Evolutionary conservation across 2,329 filamentous ascomycete genomes (phyloP).

Genomic region (Huntiella savannae): DNA sequence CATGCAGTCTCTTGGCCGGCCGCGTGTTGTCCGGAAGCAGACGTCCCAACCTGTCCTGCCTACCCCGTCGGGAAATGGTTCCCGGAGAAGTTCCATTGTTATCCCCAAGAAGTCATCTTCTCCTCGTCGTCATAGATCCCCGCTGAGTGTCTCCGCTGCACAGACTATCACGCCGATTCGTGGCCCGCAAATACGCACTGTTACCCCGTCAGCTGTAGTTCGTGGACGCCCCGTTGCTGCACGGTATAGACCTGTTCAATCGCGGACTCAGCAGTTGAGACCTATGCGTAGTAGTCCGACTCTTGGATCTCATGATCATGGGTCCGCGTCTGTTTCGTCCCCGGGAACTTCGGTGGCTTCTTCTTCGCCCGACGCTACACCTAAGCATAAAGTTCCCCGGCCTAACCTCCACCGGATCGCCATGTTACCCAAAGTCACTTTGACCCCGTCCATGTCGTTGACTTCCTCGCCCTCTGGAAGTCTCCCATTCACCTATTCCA

Average conservation of each 20-base stretch:
- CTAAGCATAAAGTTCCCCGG: background rate
- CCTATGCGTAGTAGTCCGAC: slow-evolving; percentile 9
- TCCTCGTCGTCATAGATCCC: background rate
- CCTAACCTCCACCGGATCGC: no score
- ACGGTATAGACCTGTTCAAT: background rate
- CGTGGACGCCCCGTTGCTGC: slow-evolving; percentile 2
- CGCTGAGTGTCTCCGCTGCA: slow-evolving; percentile 4
- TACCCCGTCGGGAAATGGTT: background rate
- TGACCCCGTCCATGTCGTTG: background rate
- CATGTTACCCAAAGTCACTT: no score
- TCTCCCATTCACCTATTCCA: slow-evolving; percentile 4
- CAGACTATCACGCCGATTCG: slow-evolving; percentile 9
- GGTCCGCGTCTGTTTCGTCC: slow-evolving; percentile 6
- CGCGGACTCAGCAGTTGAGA: background rate
- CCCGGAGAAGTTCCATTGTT: background rate
- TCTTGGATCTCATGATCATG: slow-evolving; percentile 7
- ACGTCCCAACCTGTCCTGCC: background rate
- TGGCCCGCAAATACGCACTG: slow-evolving; percentile 3
- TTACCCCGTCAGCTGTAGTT: slow-evolving; percentile 1
- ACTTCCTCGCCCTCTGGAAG: background rate
- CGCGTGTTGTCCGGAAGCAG: background rate
- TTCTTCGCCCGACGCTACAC: background rate
- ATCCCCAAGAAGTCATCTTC: slow-evolving; percentile 1
- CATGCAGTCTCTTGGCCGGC: background rate
- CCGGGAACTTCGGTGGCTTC: slow-evolving; percentile 8